Evolutionary conservation across 2,329 filamentous ascomycete genomes (phyloP).

Genomic region (Cadophora gregata): DNA sequence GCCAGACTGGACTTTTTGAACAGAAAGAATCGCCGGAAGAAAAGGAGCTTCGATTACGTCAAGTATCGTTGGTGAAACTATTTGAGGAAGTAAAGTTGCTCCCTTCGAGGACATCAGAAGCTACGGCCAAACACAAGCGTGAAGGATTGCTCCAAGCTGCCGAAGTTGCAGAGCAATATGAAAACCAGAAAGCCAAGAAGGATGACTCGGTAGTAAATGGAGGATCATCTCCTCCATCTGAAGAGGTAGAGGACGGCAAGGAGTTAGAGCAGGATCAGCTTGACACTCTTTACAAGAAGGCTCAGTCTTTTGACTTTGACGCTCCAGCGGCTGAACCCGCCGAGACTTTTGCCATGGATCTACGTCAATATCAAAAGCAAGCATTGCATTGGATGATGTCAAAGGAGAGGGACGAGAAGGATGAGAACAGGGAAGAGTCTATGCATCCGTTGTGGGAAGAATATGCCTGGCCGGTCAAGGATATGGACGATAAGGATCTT

Average conservation of each 20-base stretch:
- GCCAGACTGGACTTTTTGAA: constrained; percentile 77
- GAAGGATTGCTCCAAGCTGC: constrained; percentile 86
- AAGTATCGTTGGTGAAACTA: constrained; percentile 85
- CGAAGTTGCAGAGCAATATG: constrained; percentile 81
- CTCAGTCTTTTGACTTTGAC: constrained; percentile 94
- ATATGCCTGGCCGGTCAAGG: constrained; percentile 86
- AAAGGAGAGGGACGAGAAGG: constrained; percentile 83
- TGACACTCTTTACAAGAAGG: constrained; percentile 92
- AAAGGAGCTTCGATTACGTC: constrained; percentile 79
- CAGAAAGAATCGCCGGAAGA: constrained; percentile 87
- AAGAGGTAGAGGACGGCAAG: constrained; percentile 78
- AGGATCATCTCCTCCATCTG: constrained; percentile 56
- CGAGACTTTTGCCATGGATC: constrained; percentile 78
- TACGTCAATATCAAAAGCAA: constrained; percentile 95
- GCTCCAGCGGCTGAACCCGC: constrained; percentile 87
- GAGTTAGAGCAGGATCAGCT: constrained; percentile 96
- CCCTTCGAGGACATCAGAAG: constrained; percentile 75
- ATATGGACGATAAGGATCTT: constrained; percentile 81
- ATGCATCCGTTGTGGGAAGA: constrained; percentile 99
- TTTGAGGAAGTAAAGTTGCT: constrained; percentile 88
- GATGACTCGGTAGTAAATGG: constrained; percentile 29
- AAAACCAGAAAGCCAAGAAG: constrained; percentile 56
- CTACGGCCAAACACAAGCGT: constrained; percentile 78
- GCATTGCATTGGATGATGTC: constrained; percentile 95
- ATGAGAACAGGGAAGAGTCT: constrained; percentile 70